Evolutionary conservation across 768 basidiomycete genomes (phyloP), one percentile per base, ranked within the genome.

Genomic region (Calocybe indica): DNA sequence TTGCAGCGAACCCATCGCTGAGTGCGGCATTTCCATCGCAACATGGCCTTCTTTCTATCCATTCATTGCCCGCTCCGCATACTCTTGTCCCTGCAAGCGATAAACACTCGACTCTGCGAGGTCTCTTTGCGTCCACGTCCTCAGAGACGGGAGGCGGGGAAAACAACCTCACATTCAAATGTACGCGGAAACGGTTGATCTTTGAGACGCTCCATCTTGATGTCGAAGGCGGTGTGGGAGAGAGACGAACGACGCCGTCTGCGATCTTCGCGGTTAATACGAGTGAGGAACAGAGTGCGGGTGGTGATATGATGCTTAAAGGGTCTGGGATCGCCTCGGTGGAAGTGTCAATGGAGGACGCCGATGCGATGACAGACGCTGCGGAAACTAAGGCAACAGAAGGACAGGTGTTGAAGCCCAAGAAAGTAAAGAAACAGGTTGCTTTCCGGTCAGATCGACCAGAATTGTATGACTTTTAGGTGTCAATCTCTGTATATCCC

Each of bases 111-210:
- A 74, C 79, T 5, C 73, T 99, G 39, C 84, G 95, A 8, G 93
- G 92, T 9, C 70, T 95, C 41, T 78, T 78, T 38, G 75, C 78
- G 1, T 74, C 79, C 15, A 68, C 73, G 12, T 66, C 62, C 33
- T 68, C 69, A 2, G 69, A 67, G 9, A 75, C 76, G 6, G 85
- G 83, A 0, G 81, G 82, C n/a, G 88, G 93, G 6, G 94, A 97
- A 63, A 98, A 98, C 66, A 97, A 98, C 58, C 75, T 99, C 6
- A 92, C 88, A 9, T 99, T 98, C 76, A 88, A 85, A 62, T 88
- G 90, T 58, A 96, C 85, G 58, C 74, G 94, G 56, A 92, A 88
- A 61, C 72, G 92, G 43, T 74, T 97, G 48, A 69, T 94, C 14
- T 80, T 98, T 55, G 95, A 97, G 69, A 97, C 92, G 22, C 70